Base-by-base conservation (phyloP, 345 rosid genomes). In the Camelina hispida region DNA sequence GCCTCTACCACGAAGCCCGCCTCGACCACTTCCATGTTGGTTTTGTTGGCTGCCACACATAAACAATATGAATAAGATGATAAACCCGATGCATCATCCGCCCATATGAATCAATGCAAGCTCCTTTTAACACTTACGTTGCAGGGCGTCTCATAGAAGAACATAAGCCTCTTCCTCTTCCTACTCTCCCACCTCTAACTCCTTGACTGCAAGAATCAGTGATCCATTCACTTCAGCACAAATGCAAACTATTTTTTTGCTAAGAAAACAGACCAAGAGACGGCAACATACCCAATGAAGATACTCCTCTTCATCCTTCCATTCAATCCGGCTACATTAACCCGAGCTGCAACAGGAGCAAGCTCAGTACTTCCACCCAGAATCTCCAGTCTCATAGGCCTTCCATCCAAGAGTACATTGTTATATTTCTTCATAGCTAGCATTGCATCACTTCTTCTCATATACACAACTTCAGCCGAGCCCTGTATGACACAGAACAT, bases 381-480 rank as follows among this genome's bases (percentile, higher is more conserved):
- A 77, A 96, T 81, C 82, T 96, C 97, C 50, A 96, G 82, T 80
- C 81, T 89, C 99, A 96, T 96, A 32, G 89, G 89, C 78, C 82
- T 91, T 60, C 96, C 98, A 78, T 93, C 99, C 74, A 96, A 79
- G 10, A 86, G 79, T 10, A 96, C 98, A 70, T 61, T 89, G 83
- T 91, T 93, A 79, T 96, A 96, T 58, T 84, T 85, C 87, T 85
- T 89, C 44, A 89, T 84, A 68, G 98, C 99, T 38, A 85, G 85
- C 83, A 93, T 80, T 46, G 97, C 98, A 80, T 96, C 98, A 74
- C 89, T 86, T 79, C 93, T 88, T 76, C 99, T 88, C 34, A 83
- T 56, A 77, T 93, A 96, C 60, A 93, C 83, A 23, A 95, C 91
- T 84, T 96, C 99, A 38, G 98, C 99, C 0, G 97, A 90, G 32